phyloP scores from a whole-genome alignment of 768 basidiomycete genomes.

The Lentinula sp. region DNA sequence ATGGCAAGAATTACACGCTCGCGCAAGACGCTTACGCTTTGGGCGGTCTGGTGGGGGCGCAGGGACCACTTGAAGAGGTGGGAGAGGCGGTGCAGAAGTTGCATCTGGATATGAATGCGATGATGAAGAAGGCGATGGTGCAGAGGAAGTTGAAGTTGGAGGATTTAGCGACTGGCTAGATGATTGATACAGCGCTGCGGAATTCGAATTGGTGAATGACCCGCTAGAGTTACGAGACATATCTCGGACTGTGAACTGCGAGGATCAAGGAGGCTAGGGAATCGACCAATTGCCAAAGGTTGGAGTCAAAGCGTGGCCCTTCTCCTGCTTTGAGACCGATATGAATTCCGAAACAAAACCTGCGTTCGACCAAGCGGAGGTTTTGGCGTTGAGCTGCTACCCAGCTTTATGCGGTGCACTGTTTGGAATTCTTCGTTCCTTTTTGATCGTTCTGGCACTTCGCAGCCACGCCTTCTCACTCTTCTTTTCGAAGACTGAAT shows the following conservation, averaged over 20 bases:
- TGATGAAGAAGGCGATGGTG: neutral
- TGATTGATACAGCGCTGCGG: neutral
- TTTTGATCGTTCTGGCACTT: too few species aligned
- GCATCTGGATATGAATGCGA: neutral
- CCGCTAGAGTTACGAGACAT: neutral
- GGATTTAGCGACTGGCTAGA: neutral
- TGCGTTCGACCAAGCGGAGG: too few species aligned
- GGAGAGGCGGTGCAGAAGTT: neutral
- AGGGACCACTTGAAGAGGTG: slow-evolving; percentile 1
- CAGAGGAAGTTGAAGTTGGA: neutral
- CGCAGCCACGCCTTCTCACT: too few species aligned
- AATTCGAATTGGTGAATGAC: neutral
- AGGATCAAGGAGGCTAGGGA: neutral
- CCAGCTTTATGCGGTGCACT: too few species aligned
- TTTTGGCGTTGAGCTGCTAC: too few species aligned
- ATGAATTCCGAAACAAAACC: neutral
- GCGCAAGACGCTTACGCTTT: slow-evolving; percentile 51
- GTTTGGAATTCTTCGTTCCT: too few species aligned
- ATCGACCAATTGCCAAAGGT: neutral
- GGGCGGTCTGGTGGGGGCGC: slow-evolving; percentile 14
- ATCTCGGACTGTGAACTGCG: neutral
- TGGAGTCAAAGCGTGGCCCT: neutral
- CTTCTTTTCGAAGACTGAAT: too few species aligned
- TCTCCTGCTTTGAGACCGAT: neutral
- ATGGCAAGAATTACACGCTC: slow-evolving; percentile 81